A percentile compares a stretch with the other conserved stretches of the same genome.
Conservation (phyloP, 768 basidiomycete genomes). For the Leccinum subgranulosum region DNA sequence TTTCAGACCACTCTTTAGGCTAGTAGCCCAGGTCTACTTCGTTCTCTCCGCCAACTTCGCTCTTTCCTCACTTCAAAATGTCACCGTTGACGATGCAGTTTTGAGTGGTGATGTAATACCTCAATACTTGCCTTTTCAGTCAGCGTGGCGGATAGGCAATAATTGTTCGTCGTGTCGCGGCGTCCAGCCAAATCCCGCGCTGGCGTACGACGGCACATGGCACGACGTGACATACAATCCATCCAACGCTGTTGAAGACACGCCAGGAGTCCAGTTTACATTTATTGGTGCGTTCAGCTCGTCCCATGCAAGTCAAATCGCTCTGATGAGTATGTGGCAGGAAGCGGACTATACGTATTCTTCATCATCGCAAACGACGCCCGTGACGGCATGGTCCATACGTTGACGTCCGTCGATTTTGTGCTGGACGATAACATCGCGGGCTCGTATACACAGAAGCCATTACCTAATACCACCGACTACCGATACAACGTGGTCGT, state of each 20-base stretch:
- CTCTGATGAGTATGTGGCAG: background rate
- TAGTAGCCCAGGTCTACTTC: too few relatives aligned
- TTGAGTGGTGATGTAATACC: conserved; percentile 4
- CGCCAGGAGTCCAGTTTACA: background rate
- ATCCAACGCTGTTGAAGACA: background rate
- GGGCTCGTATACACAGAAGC: background rate
- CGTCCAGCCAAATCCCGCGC: background rate
- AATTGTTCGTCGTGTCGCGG: background rate
- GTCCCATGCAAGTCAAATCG: background rate
- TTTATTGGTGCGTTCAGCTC: conserved; percentile 9
- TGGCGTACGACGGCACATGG: conserved; percentile 16
- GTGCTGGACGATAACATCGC: background rate
- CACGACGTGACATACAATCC: conserved; percentile 8
- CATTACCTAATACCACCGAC: background rate
- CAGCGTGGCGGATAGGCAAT: conserved; percentile 6
- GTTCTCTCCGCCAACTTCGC: background rate
- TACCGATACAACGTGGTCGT: conserved; percentile 16
- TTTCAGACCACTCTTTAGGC: too few relatives aligned
- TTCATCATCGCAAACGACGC: conserved; percentile 14
- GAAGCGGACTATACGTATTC: conserved; percentile 16
- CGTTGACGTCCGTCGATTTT: conserved; percentile 5
- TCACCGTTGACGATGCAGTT: conserved; percentile 16
- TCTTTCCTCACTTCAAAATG: conserved; percentile 9
- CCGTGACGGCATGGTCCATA: accelerated
- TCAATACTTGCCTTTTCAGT: conserved; percentile 4